A percentile compares a stretch with the other conserved stretches of the same genome.
Conservation (phyloP, 2,329 filamentous ascomycete genomes). For the Colletotrichum filicis region DNA sequence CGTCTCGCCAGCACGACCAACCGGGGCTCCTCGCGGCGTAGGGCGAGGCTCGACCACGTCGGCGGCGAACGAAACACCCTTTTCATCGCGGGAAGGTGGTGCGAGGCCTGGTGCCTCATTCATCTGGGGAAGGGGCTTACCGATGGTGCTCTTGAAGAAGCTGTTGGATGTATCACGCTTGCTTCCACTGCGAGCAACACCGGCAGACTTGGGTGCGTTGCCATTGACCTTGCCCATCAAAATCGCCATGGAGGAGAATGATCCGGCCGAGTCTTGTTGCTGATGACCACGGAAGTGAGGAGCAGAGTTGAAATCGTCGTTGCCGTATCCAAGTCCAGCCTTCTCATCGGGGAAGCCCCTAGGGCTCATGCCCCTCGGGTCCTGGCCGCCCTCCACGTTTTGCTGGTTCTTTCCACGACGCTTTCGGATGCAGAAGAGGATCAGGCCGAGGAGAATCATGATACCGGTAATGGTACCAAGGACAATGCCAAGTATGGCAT, state of each 20-base stretch:
- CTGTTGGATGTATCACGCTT: slow-evolving; percentile 62
- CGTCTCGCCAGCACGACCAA: slow-evolving; percentile 52
- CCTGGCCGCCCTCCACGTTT: slow-evolving; percentile 58
- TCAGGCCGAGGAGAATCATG: slow-evolving; percentile 73
- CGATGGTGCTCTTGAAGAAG: slow-evolving; percentile 70
- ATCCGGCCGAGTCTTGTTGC: slow-evolving; percentile 63
- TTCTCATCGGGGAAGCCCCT: slow-evolving; percentile 65
- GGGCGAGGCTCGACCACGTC: slow-evolving; percentile 49
- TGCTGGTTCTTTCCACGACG: slow-evolving; percentile 67
- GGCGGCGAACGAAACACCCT: slow-evolving; percentile 52
- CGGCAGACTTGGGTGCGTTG: slow-evolving; percentile 43
- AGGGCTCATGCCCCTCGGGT: slow-evolving; percentile 49
- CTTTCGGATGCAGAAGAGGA: slow-evolving; percentile 74
- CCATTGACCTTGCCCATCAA: slow-evolving; percentile 63
- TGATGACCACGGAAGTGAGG: slow-evolving; percentile 62
- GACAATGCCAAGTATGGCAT: slow-evolving; percentile 80
- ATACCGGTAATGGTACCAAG: slow-evolving; percentile 84
- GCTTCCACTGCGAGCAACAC: slow-evolving; percentile 56
- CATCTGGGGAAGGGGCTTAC: slow-evolving; percentile 67
- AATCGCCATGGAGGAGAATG: slow-evolving; percentile 73
- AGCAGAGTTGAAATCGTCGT: slow-evolving; percentile 43
- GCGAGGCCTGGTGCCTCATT: slow-evolving; percentile 43
- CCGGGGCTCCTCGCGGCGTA: slow-evolving; percentile 42
- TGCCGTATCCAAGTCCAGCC: slow-evolving; percentile 59
- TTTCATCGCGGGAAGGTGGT: slow-evolving; percentile 44